phyloP scores from a whole-genome alignment of 257 asterid genomes.

The Scutellaria barbata region DNA sequence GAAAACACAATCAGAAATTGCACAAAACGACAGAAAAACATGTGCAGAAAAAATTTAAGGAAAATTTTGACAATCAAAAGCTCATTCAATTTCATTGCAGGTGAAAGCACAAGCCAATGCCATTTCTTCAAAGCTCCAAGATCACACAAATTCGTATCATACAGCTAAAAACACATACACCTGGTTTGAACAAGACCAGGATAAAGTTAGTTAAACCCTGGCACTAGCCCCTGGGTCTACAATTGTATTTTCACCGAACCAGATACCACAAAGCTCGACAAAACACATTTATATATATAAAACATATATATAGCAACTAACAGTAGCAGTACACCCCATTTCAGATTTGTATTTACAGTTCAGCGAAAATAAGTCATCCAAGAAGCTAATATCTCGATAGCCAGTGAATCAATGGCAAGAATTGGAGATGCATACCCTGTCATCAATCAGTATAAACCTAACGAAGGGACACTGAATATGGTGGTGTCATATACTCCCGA shows the following conservation, averaged over 20 bases:
- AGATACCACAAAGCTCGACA: constrained; percentile 32
- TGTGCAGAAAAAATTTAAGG: too few species aligned
- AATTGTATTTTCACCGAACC: constrained; percentile 36
- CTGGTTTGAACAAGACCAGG: constrained; percentile 31
- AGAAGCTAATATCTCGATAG: constrained; percentile 44
- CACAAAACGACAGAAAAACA: too few species aligned
- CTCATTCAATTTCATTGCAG: too few species aligned
- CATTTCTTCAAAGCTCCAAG: constrained; percentile 34
- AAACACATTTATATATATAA: constrained; percentile 9
- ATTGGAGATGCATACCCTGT: constrained; percentile 44
- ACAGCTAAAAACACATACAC: constrained; percentile 36
- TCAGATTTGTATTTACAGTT: constrained; percentile 63
- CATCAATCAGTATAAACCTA: constrained; percentile 47
- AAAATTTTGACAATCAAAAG: too few species aligned
- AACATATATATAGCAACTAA: constrained; percentile 33
- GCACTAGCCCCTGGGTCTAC: constrained; percentile 35
- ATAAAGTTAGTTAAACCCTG: constrained; percentile 34
- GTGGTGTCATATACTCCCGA: constrained; percentile 41
- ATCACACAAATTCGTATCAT: constrained; percentile 32
- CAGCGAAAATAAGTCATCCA: constrained; percentile 49
- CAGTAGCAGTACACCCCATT: constrained; percentile 51
- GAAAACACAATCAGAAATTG: too few species aligned
- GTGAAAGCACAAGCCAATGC: constrained; percentile 16
- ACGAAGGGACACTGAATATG: constrained; percentile 44
- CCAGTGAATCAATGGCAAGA: constrained; percentile 58